Evolutionary conservation across 345 rosid genomes (phyloP), one percentile per base, ranked within the genome.

Genomic region (Brassica incana): DNA sequence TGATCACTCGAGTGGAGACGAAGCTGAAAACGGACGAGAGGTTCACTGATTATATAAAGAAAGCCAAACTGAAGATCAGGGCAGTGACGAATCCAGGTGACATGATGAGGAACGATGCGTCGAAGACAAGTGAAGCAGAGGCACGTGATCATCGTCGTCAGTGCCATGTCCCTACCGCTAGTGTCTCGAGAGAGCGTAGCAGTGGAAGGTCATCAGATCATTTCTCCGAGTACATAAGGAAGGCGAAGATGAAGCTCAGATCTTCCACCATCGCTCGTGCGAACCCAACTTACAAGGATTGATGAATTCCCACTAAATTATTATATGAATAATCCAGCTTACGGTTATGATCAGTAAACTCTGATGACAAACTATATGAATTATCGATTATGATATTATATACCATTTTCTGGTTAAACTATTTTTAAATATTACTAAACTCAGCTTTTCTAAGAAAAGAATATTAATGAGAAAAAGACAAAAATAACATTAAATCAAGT

Each of bases 21-120:
- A 50, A 59, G 3, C 8, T 81, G 70, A 76, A 81, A 36, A 76
- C 74, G 11, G 84, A 81, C 69, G 84, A 76, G 65, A 71, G 70
- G 65, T 81, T 81, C 81, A 77, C 38, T n/a, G 80, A 81, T 2
- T 81, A 65, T 8, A 77, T 81, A 43, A 77, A 72, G 58, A 72
- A 71, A 52, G 84, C 81, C 15, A 81, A 81, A 36, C 74, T 76
- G 35, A 81, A 52, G 81, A 77, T 81, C 20, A 71, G 77, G 63
- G 83, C 80, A 48, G 77, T 76, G 73, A 75, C 50, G 50, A 43
- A 43, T 43, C 14, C 2, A 14, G 50, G 50, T 43, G 50, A 43
- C 10, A 38, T 38, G 45, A 38, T 36, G 63, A 58, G 50, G 50
- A 64, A 73, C 27, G 83, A 63, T 69, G 74, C 58, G 10, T 73